Base-by-base conservation (phyloP, 2,329 filamentous ascomycete genomes). In the Penicillium brevicompactum region DNA sequence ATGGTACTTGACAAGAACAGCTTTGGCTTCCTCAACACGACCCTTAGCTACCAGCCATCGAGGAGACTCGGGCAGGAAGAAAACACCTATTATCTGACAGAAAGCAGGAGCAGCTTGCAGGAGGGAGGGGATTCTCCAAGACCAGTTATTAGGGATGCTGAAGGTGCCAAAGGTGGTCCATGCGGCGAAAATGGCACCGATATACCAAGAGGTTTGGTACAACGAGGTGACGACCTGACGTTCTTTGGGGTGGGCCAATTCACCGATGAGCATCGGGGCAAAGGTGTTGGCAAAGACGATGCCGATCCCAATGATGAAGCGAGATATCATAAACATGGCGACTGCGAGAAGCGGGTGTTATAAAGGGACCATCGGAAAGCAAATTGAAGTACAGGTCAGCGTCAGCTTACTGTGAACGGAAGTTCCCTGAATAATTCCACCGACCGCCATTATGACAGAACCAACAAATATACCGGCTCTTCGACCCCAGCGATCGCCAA, bases 31-130 rank as follows among this genome's bases (percentile, higher is more conserved):
- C 10, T 43, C 41, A 5, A 5, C 7, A 5, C 18, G 16, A 11
- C 41, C 41, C 18, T 22, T 24, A 4, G 18, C 11, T 4, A 43
- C 24, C 18, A 43, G 22, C 41, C 41, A 43, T 5, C 41, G 41
- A 5, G 41, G 41, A 2, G 41, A 43, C 2, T 43, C 41, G 41
- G 41, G 41, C 0, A 34, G 7, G 32, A 10, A 34, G 7, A 11
- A 10, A 4, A 34, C 32, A 2, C 32, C 32, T 9, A 62, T 62
- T 48, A 87, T 72, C 1, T 87, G 75, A 1, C 80, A 51, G 3
- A 86, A 60, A 0, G 87, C 78, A 1, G 84, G 84, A 0, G 85
- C 67, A 30, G 86, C 86, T 64, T 88, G 85, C 65, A 87, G 86
- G 0, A 84, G 83, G 50, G 87, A 80, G 0, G 84, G 85, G 53